Base-by-base conservation (phyloP, 306 rosid genomes). In the Castanea crenata region DNA sequence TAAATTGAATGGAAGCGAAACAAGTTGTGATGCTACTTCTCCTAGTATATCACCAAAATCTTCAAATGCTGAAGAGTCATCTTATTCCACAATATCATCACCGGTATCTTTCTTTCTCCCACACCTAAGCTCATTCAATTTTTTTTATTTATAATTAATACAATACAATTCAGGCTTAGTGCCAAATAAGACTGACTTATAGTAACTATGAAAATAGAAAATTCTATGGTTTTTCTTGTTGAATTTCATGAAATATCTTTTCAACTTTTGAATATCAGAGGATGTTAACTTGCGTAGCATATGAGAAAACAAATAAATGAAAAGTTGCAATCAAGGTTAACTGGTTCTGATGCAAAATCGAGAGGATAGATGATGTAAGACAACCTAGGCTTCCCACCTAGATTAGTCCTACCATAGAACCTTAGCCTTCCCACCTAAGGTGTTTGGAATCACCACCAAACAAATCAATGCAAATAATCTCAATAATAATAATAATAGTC, bases 1-100 rank as follows among this genome's bases (percentile, higher is more conserved):
- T 82, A 90, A 89, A 71, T 83, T 92, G 90, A 92, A 91, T 80
- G 98, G 92, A 87, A 87, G 84, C 79, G 95, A 92, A 85, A 61
- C 90, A 63, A 78, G 85, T 82, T 38, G 70, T 56, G 92, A 84
- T 79, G 74, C 74, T 27, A 61, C 54, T 76, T 82, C 95, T 74
- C 89, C 93, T 46, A 79, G 86, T 74, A 69, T 89, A 64, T 90
- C 97, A 62, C 87, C 87, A 59, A 83, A 81, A 82, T 74, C 88
- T 67, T 71, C 92, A 55, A 82, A 74, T 79, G 56, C 70, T 55
- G 91, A 86, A 69, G 84, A 64, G 71, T 79, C 92, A 56, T 72
- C 92, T 38, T 76, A 84, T 18, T 57, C 75, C 61, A 54, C 77
- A 72, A 80, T 46, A 77, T 82, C 79, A 75, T 35, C 85, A 6